phyloP scores from a whole-genome alignment of 2,329 filamentous ascomycete genomes.

The Sporothrix brasiliensis region DNA sequence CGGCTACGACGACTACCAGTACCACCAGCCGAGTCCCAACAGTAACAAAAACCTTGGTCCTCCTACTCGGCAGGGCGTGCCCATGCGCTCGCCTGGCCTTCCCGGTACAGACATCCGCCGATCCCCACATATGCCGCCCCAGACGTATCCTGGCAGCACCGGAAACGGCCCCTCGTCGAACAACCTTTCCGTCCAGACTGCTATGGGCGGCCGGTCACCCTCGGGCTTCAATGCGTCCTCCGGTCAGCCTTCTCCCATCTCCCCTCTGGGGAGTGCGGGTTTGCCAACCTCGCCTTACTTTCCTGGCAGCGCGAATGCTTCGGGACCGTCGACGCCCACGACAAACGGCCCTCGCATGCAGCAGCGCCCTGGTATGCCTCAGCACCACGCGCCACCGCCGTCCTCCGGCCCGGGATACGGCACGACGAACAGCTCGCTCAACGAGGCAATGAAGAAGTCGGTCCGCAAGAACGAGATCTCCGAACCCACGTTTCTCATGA shows the following conservation, averaged over 20 bases:
- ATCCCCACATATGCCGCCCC: conserved; percentile 54
- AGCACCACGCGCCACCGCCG: conserved; percentile 38
- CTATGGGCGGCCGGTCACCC: conserved; percentile 25
- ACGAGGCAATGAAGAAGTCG: conserved; percentile 48
- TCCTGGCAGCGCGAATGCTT: conserved; percentile 34
- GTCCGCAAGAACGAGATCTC: conserved; percentile 55
- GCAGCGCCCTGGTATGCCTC: conserved; percentile 14
- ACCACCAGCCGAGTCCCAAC: conserved; percentile 22
- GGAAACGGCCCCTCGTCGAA: conserved; percentile 39
- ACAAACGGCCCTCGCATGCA: conserved; percentile 37
- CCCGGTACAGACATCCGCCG: conserved; percentile 54
- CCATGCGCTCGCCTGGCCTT: conserved; percentile 51
- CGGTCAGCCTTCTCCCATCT: conserved; percentile 52
- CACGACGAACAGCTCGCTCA: conserved; percentile 41
- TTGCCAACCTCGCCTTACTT: conserved; percentile 43
- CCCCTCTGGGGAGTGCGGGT: conserved; percentile 44
- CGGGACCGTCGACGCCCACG: conserved; percentile 44
- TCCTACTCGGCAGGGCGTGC: conserved; percentile 14
- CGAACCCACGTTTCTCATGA: conserved; percentile 54
- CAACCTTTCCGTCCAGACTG: conserved; percentile 44
- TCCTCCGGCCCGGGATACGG: conserved; percentile 30
- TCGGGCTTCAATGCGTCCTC: conserved; percentile 43
- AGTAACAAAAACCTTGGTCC: conserved; percentile 38
- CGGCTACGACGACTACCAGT: conserved; percentile 45
- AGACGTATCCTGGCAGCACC: conserved; percentile 43